Evolutionary conservation across 2,329 filamentous ascomycete genomes (phyloP).

Genomic region (Hymenoscyphus repandus): DNA sequence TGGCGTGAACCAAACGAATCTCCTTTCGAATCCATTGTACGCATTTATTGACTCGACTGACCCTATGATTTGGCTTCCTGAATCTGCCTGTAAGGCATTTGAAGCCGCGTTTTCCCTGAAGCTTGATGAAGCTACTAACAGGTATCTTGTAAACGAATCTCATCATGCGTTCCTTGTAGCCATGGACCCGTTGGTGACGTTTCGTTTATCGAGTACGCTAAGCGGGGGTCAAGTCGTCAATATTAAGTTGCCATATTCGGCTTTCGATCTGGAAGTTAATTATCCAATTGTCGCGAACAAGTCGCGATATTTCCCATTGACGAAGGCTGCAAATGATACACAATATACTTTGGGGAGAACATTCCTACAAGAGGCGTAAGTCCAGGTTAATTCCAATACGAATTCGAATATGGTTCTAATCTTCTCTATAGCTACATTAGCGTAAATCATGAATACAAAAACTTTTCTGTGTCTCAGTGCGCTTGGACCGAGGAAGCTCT

Average conservation of each 20-base stretch:
- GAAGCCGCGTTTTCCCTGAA: constrained; percentile 31
- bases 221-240: constrained; percentile 21
- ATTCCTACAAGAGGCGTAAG: constrained; percentile 37
- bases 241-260: constrained; percentile 32
- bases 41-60: constrained; percentile 34
- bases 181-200: constrained; percentile 31
- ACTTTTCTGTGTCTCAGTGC: constrained; percentile 7
- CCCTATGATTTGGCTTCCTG: constrained; percentile 35
- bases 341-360: constrained; percentile 35
- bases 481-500: constrained; percentile 4
- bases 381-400: no score
- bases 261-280: constrained; percentile 33
- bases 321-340: constrained; percentile 29
- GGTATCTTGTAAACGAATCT: constrained; percentile 31
- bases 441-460: constrained; percentile 3
- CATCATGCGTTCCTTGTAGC: constrained; percentile 18
- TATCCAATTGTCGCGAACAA: constrained; percentile 28
- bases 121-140: constrained; percentile 30
- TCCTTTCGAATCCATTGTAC: constrained; percentile 27
- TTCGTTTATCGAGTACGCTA: constrained; percentile 28
- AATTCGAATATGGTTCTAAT: no score
- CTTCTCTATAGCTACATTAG: no score
- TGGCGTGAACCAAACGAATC: background rate
- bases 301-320: constrained; percentile 34
- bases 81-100: constrained; percentile 31